Percentiles rank a stretch among this genome's conserved stretches.
Conservation (phyloP, 257 asterid genomes). For the Nicotiana tabacum region DNA sequence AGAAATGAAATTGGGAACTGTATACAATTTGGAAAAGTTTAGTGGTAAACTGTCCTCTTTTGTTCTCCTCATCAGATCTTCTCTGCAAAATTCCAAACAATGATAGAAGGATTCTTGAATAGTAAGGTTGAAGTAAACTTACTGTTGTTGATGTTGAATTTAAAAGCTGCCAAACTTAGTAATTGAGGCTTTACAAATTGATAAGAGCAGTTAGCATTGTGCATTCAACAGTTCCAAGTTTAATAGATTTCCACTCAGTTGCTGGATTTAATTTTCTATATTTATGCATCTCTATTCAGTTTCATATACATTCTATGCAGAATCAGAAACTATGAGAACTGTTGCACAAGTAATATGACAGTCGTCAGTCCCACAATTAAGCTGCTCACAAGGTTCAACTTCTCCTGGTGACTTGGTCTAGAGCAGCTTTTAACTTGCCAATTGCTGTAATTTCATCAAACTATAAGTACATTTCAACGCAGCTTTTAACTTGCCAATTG, state of each 20-base stretch:
- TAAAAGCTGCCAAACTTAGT: not conserved
- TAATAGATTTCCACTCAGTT: not conserved
- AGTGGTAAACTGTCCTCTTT: not conserved
- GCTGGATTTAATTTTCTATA: not conserved
- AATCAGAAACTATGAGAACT: not conserved
- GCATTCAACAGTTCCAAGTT: not conserved
- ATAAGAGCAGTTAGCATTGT: not conserved
- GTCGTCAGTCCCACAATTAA: not conserved
- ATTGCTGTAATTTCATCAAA: not conserved
- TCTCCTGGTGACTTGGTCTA: not conserved
- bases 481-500: too few species aligned
- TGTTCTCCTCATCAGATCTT: not conserved
- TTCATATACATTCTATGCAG: not conserved
- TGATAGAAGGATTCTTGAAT: not conserved
- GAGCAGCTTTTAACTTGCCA: not conserved
- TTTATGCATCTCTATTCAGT: not conserved
- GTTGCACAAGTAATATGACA: not conserved
- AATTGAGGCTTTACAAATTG: not conserved
- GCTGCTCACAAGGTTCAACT: not conserved
- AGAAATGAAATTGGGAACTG: not conserved
- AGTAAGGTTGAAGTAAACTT: not conserved
- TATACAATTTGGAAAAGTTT: not conserved
- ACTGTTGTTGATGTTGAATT: not conserved
- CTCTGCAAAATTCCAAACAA: not conserved
- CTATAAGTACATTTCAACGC: not conserved